phyloP scores from a whole-genome alignment of 2,329 filamentous ascomycete species.

The Penicillium sp. region DNA sequence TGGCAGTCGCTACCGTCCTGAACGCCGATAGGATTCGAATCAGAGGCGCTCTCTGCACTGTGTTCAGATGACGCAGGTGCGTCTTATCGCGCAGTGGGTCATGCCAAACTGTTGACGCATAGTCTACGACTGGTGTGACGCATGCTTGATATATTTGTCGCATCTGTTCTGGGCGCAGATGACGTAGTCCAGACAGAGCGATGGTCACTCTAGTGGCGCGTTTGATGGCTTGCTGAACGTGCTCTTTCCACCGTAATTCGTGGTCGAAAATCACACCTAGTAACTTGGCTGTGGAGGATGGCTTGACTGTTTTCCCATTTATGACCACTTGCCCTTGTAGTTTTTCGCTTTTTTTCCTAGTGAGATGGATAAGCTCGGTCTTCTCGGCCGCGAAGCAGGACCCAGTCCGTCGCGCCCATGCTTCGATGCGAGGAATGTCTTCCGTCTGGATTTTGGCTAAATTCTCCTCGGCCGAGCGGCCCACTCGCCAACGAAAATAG shows the following conservation, averaged over 20 bases:
- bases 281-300: slow-evolving; percentile 22
- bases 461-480: too few relatives aligned
- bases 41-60: slow-evolving; percentile 21
- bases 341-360: slow-evolving; percentile 16
- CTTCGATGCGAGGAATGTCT: too few relatives aligned
- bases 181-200: slow-evolving; percentile 17
- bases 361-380: slow-evolving; percentile 31
- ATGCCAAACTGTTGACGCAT: slow-evolving; percentile 26
- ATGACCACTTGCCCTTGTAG: slow-evolving; percentile 12
- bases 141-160: slow-evolving; percentile 26
- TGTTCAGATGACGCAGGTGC: slow-evolving; percentile 18
- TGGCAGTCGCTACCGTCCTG: slow-evolving; percentile 17
- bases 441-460: too few relatives aligned
- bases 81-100: too few relatives aligned
- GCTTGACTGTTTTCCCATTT: slow-evolving; percentile 15
- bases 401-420: slow-evolving; percentile 25
- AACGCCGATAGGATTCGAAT: slow-evolving; percentile 25
- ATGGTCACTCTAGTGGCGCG: slow-evolving; percentile 17
- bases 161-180: slow-evolving; percentile 24
- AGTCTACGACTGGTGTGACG: slow-evolving; percentile 23
- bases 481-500: too few relatives aligned
- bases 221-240: slow-evolving; percentile 22
- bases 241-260: slow-evolving; percentile 16
- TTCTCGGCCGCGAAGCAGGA: slow-evolving; percentile 30
- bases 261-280: slow-evolving; percentile 28